Evolutionary conservation across 129 eudicot genomes (phyloP), one percentile per base, ranked within the genome.

Genomic region (Centrapalus pauciflorus): DNA sequence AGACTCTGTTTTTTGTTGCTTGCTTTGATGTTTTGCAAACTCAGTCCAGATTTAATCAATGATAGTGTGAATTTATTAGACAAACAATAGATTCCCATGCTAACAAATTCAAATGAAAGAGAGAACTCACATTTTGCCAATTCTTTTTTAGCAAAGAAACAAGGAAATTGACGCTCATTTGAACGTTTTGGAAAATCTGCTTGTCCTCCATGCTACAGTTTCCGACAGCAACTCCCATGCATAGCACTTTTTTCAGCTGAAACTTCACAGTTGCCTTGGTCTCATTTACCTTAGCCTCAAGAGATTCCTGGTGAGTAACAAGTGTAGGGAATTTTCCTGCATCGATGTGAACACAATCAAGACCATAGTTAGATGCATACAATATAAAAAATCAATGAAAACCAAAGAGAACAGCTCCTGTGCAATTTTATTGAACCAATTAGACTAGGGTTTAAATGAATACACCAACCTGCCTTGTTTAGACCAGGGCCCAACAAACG

Each of bases 141-240:
- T 84, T 84, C 74, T 84, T 84, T 71, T 84, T 84, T 76, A 84
- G 48, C 46, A 84, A 66, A 0, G 90, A 84, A 58, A 84, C 90
- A 11, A 84, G 82, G 20, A 84, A 84, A 26, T 81, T 84, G 27
- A 84, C 87, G 32, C 90, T 84, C 90, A 84, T 84, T 52, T 84
- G 90, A 19, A 84, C 90, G 24, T 81, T 84, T 56, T 84, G 90
- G 37, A 84, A 81, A 17, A 84, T 81, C 72, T 84, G 90, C 63
- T 81, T 84, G 27, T 84, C 90, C 63, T 84, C 90, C 90, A 84
- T 84, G 61, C 78, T 67, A 52, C 74, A 72, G 75, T 84, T 84
- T 6, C 90, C 90, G 12, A 84, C 82, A 68, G 90, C 90, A 23
- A 84, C 90, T 19, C 90, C 90, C 90, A 84, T 84, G 56, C 90